phyloP scores from a whole-genome alignment of 495 filamentous ascomycete species.

The Lepraria neglecta region DNA sequence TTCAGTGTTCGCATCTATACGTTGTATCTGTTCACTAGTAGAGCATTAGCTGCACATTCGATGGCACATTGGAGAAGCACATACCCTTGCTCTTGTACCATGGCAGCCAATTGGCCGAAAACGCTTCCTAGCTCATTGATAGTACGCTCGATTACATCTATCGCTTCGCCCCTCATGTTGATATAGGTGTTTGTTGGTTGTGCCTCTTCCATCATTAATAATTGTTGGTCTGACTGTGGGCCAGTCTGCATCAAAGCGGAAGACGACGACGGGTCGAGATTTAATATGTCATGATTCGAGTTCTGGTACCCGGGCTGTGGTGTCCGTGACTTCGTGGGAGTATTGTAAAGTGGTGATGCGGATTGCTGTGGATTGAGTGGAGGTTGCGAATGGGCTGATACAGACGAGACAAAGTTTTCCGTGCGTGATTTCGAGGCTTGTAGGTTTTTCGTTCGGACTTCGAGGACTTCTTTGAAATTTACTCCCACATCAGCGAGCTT shows the following conservation, averaged over 20 bases:
- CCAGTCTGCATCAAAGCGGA: slow-evolving; percentile 43
- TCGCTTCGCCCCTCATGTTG: slow-evolving; percentile 87
- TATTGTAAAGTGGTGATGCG: slow-evolving; percentile 79
- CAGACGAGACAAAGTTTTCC: slow-evolving; percentile 91
- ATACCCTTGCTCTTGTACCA: slow-evolving; percentile 95
- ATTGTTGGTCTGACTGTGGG: slow-evolving; percentile 71
- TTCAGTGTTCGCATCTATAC: slow-evolving; percentile 92
- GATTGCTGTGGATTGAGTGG: slow-evolving; percentile 52
- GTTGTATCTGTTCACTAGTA: slow-evolving; percentile 37
- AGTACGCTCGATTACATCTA: slow-evolving; percentile 92
- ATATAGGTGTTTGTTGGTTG: slow-evolving; percentile 82
- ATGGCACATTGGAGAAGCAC: slow-evolving; percentile 58
- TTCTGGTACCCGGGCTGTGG: slow-evolving; percentile 51
- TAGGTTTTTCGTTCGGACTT: slow-evolving; percentile 96
- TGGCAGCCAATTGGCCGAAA: slow-evolving; percentile 91
- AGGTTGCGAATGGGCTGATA: slow-evolving; percentile 69
- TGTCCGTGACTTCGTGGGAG: slow-evolving; percentile 58
- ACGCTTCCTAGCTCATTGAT: slow-evolving; percentile 92
- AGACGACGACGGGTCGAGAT: slow-evolving; percentile 67
- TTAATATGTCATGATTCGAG: slow-evolving; percentile 65
- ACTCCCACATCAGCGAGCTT: slow-evolving; percentile 90
- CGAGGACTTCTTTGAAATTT: slow-evolving; percentile 95
- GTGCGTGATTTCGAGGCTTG: slow-evolving; percentile 87
- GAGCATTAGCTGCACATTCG: not conserved
- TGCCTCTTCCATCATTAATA: slow-evolving; percentile 92